Evolutionary conservation across 257 asterid species (phyloP).

Genomic region (Cruciata laevipes): DNA sequence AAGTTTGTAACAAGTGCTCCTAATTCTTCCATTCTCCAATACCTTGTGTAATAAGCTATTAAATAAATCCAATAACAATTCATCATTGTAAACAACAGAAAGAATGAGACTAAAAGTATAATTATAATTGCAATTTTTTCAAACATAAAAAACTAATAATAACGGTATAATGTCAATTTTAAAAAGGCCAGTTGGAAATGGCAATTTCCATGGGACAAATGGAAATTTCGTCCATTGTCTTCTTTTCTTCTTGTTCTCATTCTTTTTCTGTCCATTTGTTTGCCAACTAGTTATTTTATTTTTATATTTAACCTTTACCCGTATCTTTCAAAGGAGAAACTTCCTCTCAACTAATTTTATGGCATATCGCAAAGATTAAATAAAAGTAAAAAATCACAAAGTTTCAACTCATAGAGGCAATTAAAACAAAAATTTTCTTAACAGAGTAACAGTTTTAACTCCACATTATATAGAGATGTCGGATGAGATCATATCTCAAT

Average conservation of each 20-base stretch:
- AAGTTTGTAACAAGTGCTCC: neutral
- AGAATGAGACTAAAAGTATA: too few species aligned
- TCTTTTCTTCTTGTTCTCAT: neutral
- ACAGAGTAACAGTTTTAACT: too few species aligned
- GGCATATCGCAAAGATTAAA: neutral
- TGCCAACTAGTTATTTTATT: too few species aligned
- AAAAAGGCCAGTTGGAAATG: neutral
- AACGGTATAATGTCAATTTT: too few species aligned
- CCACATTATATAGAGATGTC: neutral
- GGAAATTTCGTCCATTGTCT: neutral
- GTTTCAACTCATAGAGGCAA: neutral
- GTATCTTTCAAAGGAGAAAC: neutral
- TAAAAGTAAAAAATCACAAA: neutral
- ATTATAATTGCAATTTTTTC: too few species aligned
- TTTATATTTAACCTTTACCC: neutral
- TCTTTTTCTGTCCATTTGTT: neutral
- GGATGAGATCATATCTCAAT: neutral
- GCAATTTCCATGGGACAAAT: neutral
- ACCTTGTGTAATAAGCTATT: too few species aligned
- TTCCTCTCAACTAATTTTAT: slow-evolving; percentile 1
- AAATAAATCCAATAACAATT: too few species aligned
- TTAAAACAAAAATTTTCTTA: too few species aligned
- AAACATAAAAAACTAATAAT: too few species aligned
- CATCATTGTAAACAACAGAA: too few species aligned
- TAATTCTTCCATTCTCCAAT: neutral